Conservation (phyloP, 345 rosid species). For the Clarkia xantiana region DNA sequence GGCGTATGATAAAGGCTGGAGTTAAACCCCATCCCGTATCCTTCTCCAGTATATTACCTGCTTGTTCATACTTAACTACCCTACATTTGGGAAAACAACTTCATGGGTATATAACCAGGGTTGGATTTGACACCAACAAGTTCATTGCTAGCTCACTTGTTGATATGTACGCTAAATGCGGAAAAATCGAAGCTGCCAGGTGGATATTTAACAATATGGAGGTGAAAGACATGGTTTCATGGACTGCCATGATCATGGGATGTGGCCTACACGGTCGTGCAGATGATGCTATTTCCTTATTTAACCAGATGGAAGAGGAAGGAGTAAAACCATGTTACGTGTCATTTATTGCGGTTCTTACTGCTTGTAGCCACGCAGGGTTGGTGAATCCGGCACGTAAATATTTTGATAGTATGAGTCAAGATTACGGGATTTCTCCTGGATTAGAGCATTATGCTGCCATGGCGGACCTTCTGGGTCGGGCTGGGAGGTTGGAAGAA, state of each 20-base stretch:
- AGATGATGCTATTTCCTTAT: conserved; percentile 51
- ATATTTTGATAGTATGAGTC: conserved; percentile 45
- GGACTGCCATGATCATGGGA: conserved; percentile 89
- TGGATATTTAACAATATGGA: conserved; percentile 48
- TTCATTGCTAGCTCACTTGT: conserved; percentile 68
- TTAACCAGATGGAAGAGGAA: conserved; percentile 48
- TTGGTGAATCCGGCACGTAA: conserved; percentile 47
- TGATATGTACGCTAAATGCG: conserved; percentile 91
- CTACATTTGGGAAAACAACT: conserved; percentile 73
- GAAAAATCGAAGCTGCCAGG: conserved; percentile 47
- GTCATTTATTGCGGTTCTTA: conserved; percentile 60
- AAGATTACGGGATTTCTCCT: conserved; percentile 37
- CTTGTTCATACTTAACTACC: conserved; percentile 61
- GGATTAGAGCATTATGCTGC: conserved; percentile 79
- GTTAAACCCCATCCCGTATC: conserved; percentile 46
- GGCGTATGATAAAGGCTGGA: conserved; percentile 41
- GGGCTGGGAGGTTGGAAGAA: conserved; percentile 77
- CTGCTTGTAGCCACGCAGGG: conserved; percentile 86
- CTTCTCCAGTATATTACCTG: conserved; percentile 72
- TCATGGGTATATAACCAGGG: conserved; percentile 51
- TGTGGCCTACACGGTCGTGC: conserved; percentile 70
- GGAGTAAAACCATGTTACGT: conserved; percentile 59
- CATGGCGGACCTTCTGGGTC: conserved; percentile 71
- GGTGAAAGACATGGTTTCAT: conserved; percentile 55
- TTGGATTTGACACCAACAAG: conserved; percentile 36